Evolutionary conservation across 768 basidiomycete species (phyloP).

Genomic region (Dioszegia hungarica): DNA sequence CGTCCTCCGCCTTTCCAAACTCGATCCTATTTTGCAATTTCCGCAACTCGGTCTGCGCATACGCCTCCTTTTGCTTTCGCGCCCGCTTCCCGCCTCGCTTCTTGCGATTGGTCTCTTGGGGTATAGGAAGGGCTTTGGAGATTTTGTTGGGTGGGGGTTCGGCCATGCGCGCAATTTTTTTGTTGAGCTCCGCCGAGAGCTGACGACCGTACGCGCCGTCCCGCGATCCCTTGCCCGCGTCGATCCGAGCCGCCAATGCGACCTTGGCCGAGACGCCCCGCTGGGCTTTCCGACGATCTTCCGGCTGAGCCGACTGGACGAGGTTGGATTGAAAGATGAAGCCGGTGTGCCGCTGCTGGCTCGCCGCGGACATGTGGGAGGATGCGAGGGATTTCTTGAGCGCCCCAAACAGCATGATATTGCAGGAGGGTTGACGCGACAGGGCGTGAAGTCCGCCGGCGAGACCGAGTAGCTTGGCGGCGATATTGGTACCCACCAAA

Average conservation of each 20-base stretch:
- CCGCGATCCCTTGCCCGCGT: conserved; percentile 74
- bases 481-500: conserved; percentile 97
- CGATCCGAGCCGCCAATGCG: conserved; percentile 85
- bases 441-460: conserved; percentile 87
- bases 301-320: conserved; percentile 75
- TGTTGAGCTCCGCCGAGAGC: conserved; percentile 83
- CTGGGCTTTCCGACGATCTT: conserved; percentile 86
- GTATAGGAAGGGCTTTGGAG: conserved; percentile 85
- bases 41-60: conserved; percentile 90
- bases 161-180: conserved; percentile 81
- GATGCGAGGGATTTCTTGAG: conserved; percentile 79
- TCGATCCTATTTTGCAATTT: conserved; percentile 96
- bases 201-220: conserved; percentile 72
- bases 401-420: conserved; percentile 85
- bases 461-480: conserved; percentile 94
- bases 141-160: conserved; percentile 93
- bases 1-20: conserved; percentile 92
- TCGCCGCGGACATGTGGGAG: conserved; percentile 74
- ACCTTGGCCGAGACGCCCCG: conserved; percentile 90
- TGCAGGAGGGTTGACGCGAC: conserved; percentile 90
- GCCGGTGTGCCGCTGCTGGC: conserved; percentile 87
- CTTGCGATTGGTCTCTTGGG: conserved; percentile 92
- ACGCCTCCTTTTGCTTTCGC: conserved; percentile 96
- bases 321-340: conserved; percentile 94
- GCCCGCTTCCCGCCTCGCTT: conserved; percentile 88